Base-by-base conservation (phyloP, 192 early-diverging fungal genomes). In the Allomyces macrogynus region DNA sequence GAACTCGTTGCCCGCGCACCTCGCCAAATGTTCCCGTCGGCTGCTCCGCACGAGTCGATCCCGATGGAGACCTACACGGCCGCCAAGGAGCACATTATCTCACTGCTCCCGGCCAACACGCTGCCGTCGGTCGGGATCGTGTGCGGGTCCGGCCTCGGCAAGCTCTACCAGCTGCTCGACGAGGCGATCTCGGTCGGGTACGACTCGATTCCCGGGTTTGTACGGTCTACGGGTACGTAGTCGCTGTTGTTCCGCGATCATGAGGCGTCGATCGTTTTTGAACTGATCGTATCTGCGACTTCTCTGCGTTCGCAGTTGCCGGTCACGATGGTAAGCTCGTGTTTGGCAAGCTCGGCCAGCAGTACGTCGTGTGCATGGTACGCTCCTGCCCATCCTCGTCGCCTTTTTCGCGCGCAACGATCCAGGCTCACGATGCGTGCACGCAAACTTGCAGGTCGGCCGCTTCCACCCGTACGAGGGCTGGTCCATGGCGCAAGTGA, bases 391-490 rank as follows among this genome's bases (percentile, higher is more conserved):
- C 32, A 8, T 8, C 8, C 32, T 40, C 32, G 32, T 3, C 32
- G 61, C 4, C 23, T 63, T 18, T 18, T 5, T 10, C 62, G 62
- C 22, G 3, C 62, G 62, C 62, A 7, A 8, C 32, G 5, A 8
- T 8, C 0, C 32, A 40, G 8, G 32, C 32, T 40, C 32, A 40
- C 32, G 32, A 40, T 0, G 5, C 32, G 3, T 8, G 5, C 32
- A 7, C 7, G 32, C 32, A 40, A 40, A 40, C 7, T 7, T 2
- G 8, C 7, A 40, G 32, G 32, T 89, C 11, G 92, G 92, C n/a
- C 77, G 92, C 24, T 88, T 84, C 77, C 92, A 95, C 71, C 84
- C 80, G 61, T 95, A 95, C 70, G 92, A 95, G 71, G 92, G 93
- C 14, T 86, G 90, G 70, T 78, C 82, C 16, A 75, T 89, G 63